A percentile compares a stretch with the other conserved stretches of the same genome.
phyloP scores from a whole-genome alignment of 2,329 filamentous ascomycete species.

The Fusarium nisikadoi region DNA sequence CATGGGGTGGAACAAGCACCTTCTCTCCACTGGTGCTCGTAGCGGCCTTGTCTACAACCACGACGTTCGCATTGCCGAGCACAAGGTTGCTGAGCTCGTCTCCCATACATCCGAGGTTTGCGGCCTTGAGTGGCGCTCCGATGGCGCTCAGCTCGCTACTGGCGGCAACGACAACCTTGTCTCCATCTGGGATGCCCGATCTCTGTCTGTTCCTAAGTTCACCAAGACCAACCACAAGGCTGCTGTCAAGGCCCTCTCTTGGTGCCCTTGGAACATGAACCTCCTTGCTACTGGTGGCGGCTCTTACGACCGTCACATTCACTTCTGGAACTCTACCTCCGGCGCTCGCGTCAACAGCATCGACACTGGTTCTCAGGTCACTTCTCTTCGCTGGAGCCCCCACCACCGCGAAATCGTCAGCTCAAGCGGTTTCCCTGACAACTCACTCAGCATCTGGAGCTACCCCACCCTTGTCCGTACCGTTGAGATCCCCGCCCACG shows the following conservation, averaged over 20 bases:
- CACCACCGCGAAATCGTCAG: slow-evolving; percentile 98
- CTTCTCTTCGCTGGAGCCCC: slow-evolving; percentile 94
- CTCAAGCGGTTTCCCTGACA: slow-evolving; percentile 98
- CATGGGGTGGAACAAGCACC: slow-evolving; percentile 99
- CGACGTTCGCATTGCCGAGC: slow-evolving; percentile 95
- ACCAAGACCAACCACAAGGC: slow-evolving; percentile 99
- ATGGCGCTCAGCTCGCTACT: slow-evolving; percentile 95
- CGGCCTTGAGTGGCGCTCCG: slow-evolving; percentile 95
- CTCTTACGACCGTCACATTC: slow-evolving; percentile 96
- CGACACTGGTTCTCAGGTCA: slow-evolving; percentile 97
- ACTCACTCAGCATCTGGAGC: slow-evolving; percentile 98
- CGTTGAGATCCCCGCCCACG: slow-evolving; percentile 96
- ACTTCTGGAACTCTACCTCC: slow-evolving; percentile 99
- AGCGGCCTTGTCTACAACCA: slow-evolving; percentile 98
- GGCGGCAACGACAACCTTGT: slow-evolving; percentile 99
- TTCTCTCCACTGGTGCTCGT: slow-evolving; percentile 92
- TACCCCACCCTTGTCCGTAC: slow-evolving; percentile 98
- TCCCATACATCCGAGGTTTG: slow-evolving; percentile 98
- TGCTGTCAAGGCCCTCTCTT: slow-evolving; percentile 96
- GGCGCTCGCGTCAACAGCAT: slow-evolving; percentile 99
- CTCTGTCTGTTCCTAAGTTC: slow-evolving; percentile 93
- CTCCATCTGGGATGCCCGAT: slow-evolving; percentile 98
- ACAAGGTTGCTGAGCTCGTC: slow-evolving; percentile 97
- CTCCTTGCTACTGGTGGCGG: slow-evolving; percentile 95
- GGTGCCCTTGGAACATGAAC: slow-evolving; percentile 99